phyloP scores from a whole-genome alignment of 306 rosid genomes.

The Acmispon strigosus region DNA sequence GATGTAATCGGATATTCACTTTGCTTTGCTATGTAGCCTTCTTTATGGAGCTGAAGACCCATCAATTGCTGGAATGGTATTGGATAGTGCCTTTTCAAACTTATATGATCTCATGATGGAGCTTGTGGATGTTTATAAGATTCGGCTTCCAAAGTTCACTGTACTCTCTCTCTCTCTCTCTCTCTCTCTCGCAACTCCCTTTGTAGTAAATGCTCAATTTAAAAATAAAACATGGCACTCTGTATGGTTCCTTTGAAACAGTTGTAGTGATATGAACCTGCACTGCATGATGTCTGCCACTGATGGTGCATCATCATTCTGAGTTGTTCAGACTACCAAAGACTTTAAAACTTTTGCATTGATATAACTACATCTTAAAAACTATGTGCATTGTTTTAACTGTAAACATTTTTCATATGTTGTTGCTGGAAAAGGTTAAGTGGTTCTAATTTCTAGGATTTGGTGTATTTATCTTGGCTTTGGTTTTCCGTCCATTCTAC shows the following conservation, averaged over 20 bases:
- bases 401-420: not conserved
- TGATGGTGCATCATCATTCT: not conserved
- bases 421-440: not conserved
- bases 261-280: not conserved
- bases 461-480: not conserved
- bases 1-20: slow-evolving; percentile 13
- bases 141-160: slow-evolving; percentile 97
- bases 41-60: slow-evolving; percentile 99
- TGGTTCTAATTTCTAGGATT: slow-evolving; percentile 1
- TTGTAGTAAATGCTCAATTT: slow-evolving; percentile 14
- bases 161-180: slow-evolving; percentile 40
- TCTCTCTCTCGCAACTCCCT: not conserved
- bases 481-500: not conserved
- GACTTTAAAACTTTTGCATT: not conserved
- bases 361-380: not conserved
- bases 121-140: slow-evolving; percentile 93
- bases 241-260: not conserved
- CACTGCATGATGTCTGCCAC: not conserved
- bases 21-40: slow-evolving; percentile 51
- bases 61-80: slow-evolving; percentile 95
- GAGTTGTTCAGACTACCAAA: not conserved
- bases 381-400: not conserved
- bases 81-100: slow-evolving; percentile 97
- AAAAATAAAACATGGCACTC: not conserved
- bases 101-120: slow-evolving; percentile 95